These are phyloP conservation scores for Glycyrrhiza uralensis DNA, from an alignment of 306 rosid species.

Conservation along the genomic window DNA sequence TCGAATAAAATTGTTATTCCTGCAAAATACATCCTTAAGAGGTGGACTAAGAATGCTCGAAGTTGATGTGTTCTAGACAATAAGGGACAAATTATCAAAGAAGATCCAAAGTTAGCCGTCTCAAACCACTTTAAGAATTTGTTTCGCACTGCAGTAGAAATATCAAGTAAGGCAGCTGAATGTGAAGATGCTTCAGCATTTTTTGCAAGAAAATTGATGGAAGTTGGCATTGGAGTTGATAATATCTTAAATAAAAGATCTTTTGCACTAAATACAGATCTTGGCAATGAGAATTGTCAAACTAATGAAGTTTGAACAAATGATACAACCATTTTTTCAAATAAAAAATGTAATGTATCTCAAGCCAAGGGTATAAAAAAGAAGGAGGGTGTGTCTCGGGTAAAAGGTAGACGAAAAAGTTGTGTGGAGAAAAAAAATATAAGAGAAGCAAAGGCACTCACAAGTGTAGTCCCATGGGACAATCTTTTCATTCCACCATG, in stretches of 20 bases:
- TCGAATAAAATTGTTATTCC: not conserved
- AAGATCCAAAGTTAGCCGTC: not conserved
- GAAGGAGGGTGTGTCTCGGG: not conserved
- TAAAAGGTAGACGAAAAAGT: not conserved
- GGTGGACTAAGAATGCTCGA: not conserved
- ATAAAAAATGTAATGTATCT: not conserved
- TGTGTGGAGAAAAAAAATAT: not conserved
- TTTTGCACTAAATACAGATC: not conserved
- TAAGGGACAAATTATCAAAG: not conserved
- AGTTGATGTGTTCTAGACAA: not conserved
- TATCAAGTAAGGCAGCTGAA: not conserved
- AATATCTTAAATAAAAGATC: not conserved
- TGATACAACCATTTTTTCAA: not conserved
- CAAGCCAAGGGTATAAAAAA: not conserved
- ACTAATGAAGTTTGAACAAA: not conserved
- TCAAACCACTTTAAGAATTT: not conserved
- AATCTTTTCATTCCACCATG: not conserved
- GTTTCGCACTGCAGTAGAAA: not conserved
- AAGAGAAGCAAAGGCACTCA: not conserved
- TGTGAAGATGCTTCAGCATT: not conserved
- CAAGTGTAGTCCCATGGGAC: not conserved
- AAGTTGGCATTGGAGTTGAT: not conserved
- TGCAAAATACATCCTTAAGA: not conserved
- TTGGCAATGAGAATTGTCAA: not conserved
- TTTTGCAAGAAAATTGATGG: not conserved